Base-by-base conservation (phyloP, 1,284 basidiomycete species). In the Pseudozyma sp. region DNA sequence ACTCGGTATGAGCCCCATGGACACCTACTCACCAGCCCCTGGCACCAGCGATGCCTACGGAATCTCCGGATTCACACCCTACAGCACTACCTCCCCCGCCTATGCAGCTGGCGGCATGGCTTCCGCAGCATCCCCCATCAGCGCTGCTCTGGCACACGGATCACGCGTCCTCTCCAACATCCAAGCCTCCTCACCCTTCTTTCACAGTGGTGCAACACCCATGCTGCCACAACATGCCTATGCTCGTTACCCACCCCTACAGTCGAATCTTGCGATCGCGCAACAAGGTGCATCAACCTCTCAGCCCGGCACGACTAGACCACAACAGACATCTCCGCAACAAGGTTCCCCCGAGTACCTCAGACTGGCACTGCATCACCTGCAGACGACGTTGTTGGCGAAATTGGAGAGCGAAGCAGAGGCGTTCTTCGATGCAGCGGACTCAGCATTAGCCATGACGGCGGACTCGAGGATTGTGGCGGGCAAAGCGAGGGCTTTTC, bases 71-170 rank as follows among this genome's bases (percentile, higher is more conserved):
- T 51, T 63, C 45, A 69, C 67, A 9, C 68, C 68, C 0, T 71
- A 66, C 60, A 46, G 33, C 44, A 54, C 63, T 47, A 72, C 69
- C 8, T 72, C 69, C 0, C 69, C 69, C n/a, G 69, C 69, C 1
- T 67, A 72, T 19, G 42, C 31, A 7, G 34, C 52, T 4, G 50
- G 49, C 11, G 50, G 17, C 33, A 29, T 44, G 43, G 17, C 51
- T 1, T 37, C 66, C 10, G 68, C 62, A 6, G 64, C 59, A 5
- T 61, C 56, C 1, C 70, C 70, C 0, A 56, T 73, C 50, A 56
- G 47, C 16, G 54, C 70, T 4, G 70, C 70, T 2, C 65, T 73
- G 7, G 59, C 60, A 4, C 65, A 73, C 40, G 70, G 70, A 0
- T 47, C 56, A 1, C 30, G 56, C 5, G 30, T 73, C 3, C 61